Evolutionary conservation across 148 eudicot species (phyloP).

Genomic region (Rhododendron vialii): DNA sequence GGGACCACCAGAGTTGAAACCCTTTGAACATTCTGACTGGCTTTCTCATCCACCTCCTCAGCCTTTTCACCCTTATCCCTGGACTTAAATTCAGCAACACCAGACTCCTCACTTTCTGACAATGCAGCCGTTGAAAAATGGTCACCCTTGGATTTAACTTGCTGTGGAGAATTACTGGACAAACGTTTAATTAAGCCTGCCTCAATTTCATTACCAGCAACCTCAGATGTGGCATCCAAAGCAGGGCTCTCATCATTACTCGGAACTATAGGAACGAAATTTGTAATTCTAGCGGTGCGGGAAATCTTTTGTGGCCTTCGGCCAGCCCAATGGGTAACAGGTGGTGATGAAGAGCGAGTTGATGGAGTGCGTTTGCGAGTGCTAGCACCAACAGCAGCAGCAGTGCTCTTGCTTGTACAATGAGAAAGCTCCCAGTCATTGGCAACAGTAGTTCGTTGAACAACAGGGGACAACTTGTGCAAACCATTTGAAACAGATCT

Average conservation of each 20-base stretch:
- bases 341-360: slow-evolving; percentile 53
- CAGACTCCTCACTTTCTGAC: slow-evolving; percentile 74
- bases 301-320: slow-evolving; percentile 68
- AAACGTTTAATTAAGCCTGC: slow-evolving; percentile 31
- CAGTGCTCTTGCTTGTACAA: slow-evolving; percentile 38
- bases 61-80: slow-evolving; percentile 45
- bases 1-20: slow-evolving; percentile 38
- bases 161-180: slow-evolving; percentile 48
- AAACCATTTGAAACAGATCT: slow-evolving; percentile 45
- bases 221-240: slow-evolving; percentile 40
- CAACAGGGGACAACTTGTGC: slow-evolving; percentile 42
- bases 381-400: slow-evolving; percentile 30
- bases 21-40: slow-evolving; percentile 44
- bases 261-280: slow-evolving; percentile 44
- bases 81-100: slow-evolving; percentile 43
- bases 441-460: slow-evolving; percentile 31
- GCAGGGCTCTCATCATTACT: slow-evolving; percentile 36
- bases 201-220: slow-evolving; percentile 35
- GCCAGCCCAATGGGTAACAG: slow-evolving; percentile 55
- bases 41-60: slow-evolving; percentile 44
- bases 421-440: slow-evolving; percentile 58
- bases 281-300: slow-evolving; percentile 62
- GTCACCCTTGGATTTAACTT: slow-evolving; percentile 41
- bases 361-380: slow-evolving; percentile 54
- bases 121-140: slow-evolving; percentile 36